Evolutionary conservation across 2,329 filamentous ascomycete genomes (phyloP).

Genomic region (Claviceps sp.): DNA sequence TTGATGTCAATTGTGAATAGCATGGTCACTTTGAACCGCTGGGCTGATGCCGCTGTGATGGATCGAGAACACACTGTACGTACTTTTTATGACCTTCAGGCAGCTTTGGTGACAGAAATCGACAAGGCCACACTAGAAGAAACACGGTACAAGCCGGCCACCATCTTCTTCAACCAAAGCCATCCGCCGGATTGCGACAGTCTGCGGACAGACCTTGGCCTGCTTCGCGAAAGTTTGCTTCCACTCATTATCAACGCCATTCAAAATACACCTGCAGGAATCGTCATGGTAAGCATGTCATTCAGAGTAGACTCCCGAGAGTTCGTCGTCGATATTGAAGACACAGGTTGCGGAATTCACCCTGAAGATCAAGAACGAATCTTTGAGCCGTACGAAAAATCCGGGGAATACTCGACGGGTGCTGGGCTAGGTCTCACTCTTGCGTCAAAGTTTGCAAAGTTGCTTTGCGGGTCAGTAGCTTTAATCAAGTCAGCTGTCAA

Average conservation of each 20-base stretch:
- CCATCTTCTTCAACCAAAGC: not conserved
- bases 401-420: constrained; percentile 21
- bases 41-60: constrained; percentile 20
- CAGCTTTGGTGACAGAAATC: not conserved
- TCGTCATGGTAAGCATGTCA: not conserved
- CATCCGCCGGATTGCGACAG: constrained; percentile 12
- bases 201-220: constrained; percentile 21
- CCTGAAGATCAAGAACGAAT: constrained; percentile 18
- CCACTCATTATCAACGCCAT: constrained; percentile 28
- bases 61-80: constrained; percentile 17
- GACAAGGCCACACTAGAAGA: not conserved
- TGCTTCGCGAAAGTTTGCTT: constrained; percentile 29
- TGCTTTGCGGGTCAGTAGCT: constrained; percentile 23
- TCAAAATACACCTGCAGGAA: constrained; percentile 19
- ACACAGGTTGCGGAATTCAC: not conserved
- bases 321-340: not conserved
- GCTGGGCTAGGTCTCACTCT: constrained; percentile 25
- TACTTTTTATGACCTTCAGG: not conserved
- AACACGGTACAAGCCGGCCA: not conserved
- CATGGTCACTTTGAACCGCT: constrained; percentile 27
- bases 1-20: constrained; percentile 30
- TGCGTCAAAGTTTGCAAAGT: constrained; percentile 24
- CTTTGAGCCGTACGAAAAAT: constrained; percentile 30
- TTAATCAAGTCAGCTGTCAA: constrained; percentile 14
- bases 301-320: not conserved